Conservation (phyloP, 2,329 filamentous ascomycete genomes). For the Trichoderma arundinaceum region DNA sequence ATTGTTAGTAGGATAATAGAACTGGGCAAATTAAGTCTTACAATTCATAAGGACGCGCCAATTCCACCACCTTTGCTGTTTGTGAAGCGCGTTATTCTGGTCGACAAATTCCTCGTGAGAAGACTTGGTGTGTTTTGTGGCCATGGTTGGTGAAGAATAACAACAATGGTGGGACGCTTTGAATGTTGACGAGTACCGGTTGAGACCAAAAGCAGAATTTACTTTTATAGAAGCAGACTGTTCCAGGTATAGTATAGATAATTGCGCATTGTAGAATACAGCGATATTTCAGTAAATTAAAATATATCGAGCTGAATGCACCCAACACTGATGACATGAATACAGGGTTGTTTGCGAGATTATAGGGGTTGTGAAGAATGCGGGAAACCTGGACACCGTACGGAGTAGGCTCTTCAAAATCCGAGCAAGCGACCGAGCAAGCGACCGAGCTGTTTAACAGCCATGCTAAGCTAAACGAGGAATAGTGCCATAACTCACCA, state of each 20-base stretch:
- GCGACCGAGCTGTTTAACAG: background rate
- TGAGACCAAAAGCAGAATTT: too few species aligned
- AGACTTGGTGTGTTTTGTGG: too few species aligned
- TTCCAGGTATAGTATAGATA: background rate
- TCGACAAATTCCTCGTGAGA: background rate
- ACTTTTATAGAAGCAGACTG: background rate
- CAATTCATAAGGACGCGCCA: background rate
- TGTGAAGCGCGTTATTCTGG: background rate
- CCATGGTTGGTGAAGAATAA: too few species aligned
- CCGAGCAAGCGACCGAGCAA: constrained; percentile 1
- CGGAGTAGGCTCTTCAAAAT: background rate
- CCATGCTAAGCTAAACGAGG: background rate
- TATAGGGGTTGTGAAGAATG: too few species aligned
- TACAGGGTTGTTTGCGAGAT: too few species aligned
- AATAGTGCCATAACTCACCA: background rate
- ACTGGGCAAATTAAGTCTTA: background rate
- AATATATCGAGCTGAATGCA: too few species aligned
- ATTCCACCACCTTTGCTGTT: background rate
- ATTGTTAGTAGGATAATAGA: background rate
- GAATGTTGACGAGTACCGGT: too few species aligned
- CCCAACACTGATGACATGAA: too few species aligned
- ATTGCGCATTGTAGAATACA: too few species aligned
- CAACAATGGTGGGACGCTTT: too few species aligned
- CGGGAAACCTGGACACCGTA: too few species aligned
- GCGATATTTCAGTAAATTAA: too few species aligned